Evolutionary conservation across 352 stramenopile genomes (phyloP).

Genomic region (Phytopythium sindhum): DNA sequence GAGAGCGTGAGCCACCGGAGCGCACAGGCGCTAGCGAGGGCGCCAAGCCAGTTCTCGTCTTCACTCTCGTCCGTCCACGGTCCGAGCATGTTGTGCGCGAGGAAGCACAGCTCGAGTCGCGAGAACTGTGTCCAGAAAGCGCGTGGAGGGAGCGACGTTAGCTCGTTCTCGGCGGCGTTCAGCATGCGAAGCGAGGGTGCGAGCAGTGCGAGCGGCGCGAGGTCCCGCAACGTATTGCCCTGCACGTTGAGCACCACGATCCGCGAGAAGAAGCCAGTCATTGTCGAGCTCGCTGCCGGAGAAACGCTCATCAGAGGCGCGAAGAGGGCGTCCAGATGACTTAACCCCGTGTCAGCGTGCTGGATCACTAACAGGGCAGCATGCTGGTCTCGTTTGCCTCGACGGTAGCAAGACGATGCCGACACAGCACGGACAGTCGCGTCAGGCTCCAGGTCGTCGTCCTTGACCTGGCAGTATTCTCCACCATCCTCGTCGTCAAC

Average conservation of each 20-base stretch:
- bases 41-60: conserved; percentile 4
- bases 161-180: conserved; percentile 56
- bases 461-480: not conserved
- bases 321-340: conserved; percentile 18
- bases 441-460: conserved; percentile 12
- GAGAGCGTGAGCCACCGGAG: conserved; percentile 59
- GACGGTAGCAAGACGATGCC: conserved; percentile 32
- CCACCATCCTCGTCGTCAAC: not conserved
- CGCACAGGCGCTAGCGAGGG: conserved; percentile 28
- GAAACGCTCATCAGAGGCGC: not conserved
- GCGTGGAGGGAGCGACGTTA: conserved; percentile 36
- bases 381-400: not conserved
- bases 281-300: not conserved
- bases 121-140: conserved; percentile 56
- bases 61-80: conserved; percentile 28
- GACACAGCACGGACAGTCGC: conserved; percentile 6
- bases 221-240: conserved; percentile 53
- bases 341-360: conserved; percentile 35
- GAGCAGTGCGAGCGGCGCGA: conserved; percentile 41
- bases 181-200: conserved; percentile 46
- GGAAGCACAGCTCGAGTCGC: conserved; percentile 49
- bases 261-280: conserved; percentile 38
- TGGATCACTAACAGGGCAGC: conserved; percentile 40
- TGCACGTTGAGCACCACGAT: conserved; percentile 60
- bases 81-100: conserved; percentile 50